phyloP scores from a whole-genome alignment of 2,329 filamentous ascomycete species.

The Aspergillus brasiliensis region DNA sequence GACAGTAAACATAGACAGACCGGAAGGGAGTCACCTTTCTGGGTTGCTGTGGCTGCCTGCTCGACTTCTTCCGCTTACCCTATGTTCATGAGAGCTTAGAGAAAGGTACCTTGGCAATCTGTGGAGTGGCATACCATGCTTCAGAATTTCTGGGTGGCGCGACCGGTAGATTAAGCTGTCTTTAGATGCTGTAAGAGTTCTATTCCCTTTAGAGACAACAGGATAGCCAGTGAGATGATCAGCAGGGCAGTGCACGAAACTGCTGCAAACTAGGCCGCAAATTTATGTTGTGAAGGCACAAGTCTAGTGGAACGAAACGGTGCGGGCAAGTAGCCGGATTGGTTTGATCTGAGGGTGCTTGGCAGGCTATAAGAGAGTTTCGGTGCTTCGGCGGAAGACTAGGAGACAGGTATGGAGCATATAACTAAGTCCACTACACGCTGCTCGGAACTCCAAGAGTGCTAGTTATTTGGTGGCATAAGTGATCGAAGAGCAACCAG shows the following conservation, averaged over 20 bases:
- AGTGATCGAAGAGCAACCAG: no score
- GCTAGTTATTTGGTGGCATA: no score
- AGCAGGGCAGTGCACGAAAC: background rate
- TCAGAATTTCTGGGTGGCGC: background rate
- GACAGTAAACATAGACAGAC: background rate
- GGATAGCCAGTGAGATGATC: background rate
- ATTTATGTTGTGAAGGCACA: no score
- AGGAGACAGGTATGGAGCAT: no score
- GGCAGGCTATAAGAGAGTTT: no score
- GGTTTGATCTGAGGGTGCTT: no score
- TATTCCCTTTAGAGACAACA: background rate
- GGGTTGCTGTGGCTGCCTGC: slow-evolving; percentile 75
- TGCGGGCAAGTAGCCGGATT: no score
- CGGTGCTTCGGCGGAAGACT: no score
- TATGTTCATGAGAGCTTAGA: slow-evolving; percentile 34
- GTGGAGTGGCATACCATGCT: slow-evolving; percentile 10
- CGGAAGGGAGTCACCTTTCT: slow-evolving; percentile 66
- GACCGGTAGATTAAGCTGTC: background rate
- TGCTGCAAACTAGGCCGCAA: no score
- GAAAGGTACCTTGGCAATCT: background rate
- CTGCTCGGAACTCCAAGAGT: no score
- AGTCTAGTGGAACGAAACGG: no score
- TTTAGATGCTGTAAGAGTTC: background rate
- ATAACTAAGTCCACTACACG: no score
- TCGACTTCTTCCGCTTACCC: slow-evolving; percentile 92